Evolutionary conservation across 2,329 filamentous ascomycete genomes (phyloP), one percentile per base, ranked within the genome.

Genomic region (Colletotrichum musae): DNA sequence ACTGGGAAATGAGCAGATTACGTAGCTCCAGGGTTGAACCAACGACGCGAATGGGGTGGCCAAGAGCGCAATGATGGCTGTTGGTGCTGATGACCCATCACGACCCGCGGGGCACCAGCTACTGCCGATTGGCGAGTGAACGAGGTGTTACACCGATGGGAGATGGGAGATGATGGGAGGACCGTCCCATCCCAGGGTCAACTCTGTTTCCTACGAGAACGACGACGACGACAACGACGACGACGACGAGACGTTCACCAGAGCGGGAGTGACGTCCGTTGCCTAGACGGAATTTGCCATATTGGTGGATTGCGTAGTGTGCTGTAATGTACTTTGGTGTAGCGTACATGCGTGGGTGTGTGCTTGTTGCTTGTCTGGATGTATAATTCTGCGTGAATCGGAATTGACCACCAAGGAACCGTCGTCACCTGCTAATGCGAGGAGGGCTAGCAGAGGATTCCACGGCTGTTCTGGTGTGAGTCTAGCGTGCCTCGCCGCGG

Each of bases 61-160:
- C 48, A 68, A 59, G 60, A 53, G 47, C 32, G 16, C 48, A 32
- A 48, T 58, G 45, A 54, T 59, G 52, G 32, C 26, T 68, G 54
- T 32, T 51, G 60, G 48, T 59, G 28, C 48, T 68, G 48, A 32
- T 68, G 48, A 32, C 52, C 28, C 65, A 48, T 60, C 47, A 58
- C 39, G 53, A 58, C 53, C 60, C 50, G 56, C 47, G 39, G 36
- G 32, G 10, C 12, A 24, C 47, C 52, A 56, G 45, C 56, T 67
- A 45, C 63, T 70, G 52, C 67, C 67, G 63, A 70, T 70, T 70
- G 67, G 67, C 57, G 63, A 70, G 52, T 57, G 45, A 70, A 70
- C 67, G 67, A 70, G 63, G 57, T 43, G 67, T 70, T 70, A 58
- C 67, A 70, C 51, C 41, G 56, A 67, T 67, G 58, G 58, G 59